phyloP scores from a whole-genome alignment of 768 basidiomycete species.

The Pholiota conissans region DNA sequence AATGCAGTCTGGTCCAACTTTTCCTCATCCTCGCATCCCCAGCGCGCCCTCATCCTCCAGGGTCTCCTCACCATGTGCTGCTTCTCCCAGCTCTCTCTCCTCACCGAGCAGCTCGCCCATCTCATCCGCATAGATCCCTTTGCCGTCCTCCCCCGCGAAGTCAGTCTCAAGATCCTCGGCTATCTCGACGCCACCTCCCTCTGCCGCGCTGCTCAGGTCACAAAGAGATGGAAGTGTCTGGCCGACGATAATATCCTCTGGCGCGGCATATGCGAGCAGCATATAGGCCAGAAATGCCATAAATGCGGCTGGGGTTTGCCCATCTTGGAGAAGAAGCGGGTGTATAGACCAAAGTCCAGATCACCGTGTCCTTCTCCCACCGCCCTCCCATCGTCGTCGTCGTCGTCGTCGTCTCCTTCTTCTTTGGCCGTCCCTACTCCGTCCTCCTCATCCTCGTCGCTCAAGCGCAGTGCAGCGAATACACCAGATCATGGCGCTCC shows the following conservation, averaged over 20 bases:
- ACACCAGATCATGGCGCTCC: constrained; percentile 19
- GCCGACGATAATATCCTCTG: constrained; percentile 97
- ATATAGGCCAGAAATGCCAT: constrained; percentile 94
- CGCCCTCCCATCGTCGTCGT: constrained; percentile 15
- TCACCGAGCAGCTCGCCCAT: constrained; percentile 87
- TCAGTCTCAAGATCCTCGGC: constrained; percentile 82
- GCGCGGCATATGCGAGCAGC: constrained; percentile 96
- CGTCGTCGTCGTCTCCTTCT: constrained; percentile 32
- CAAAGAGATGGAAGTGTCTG: constrained; percentile 77
- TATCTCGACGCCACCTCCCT: constrained; percentile 92
- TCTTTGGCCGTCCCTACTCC: constrained; percentile 12
- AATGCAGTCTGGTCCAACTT: constrained; percentile 96
- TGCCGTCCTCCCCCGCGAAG: constrained; percentile 84
- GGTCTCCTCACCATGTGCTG: constrained; percentile 99
- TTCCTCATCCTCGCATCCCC: constrained; percentile 88
- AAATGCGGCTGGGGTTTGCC: constrained; percentile 99
- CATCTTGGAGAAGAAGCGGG: constrained; percentile 75
- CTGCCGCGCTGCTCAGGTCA: constrained; percentile 92
- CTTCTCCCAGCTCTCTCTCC: constrained; percentile 95
- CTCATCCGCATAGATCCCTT: constrained; percentile 98
- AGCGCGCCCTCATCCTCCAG: constrained; percentile 91
- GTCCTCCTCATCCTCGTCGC: constrained; percentile 16
- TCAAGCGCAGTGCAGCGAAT: constrained; percentile 33
- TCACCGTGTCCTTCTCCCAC: constrained; percentile 36
- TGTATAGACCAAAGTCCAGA: constrained; percentile 36